These are phyloP conservation scores for Rhodotorula kratochvilovae DNA, from an alignment of 768 basidiomycete species.

Conservation along the genomic window DNA sequence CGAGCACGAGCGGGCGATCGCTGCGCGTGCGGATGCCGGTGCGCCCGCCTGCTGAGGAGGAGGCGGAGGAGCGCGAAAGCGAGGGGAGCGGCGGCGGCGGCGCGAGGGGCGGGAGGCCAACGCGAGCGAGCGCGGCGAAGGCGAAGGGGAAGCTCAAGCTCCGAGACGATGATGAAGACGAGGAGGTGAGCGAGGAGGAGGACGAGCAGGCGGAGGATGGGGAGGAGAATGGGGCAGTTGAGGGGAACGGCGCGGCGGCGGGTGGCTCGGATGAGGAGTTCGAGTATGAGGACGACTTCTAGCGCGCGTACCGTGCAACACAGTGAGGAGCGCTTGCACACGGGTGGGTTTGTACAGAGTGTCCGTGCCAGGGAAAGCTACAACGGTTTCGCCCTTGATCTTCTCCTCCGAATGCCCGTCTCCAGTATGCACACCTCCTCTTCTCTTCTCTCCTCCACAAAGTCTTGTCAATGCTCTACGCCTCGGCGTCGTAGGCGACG, in stretches of 20 bases:
- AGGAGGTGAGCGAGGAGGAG: background rate
- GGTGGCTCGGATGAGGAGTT: background rate
- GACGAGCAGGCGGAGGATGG: background rate
- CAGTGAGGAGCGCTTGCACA: too few relatives aligned
- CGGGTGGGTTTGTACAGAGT: too few relatives aligned
- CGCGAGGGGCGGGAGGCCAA: background rate
- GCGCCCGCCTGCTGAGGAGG: background rate
- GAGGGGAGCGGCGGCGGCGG: too few relatives aligned
- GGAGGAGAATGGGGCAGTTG: too few relatives aligned
- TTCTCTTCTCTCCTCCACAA: background rate
- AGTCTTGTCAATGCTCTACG: too few relatives aligned
- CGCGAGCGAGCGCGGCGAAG: slow-evolving; percentile 12
- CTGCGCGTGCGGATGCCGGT: background rate
- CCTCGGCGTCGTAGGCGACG: slow-evolving; percentile 57
- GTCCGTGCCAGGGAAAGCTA: too few relatives aligned
- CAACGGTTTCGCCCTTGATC: too few relatives aligned
- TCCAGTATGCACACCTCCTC: too few relatives aligned
- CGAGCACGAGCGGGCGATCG: background rate
- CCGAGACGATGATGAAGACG: background rate
- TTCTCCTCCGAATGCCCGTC: too few relatives aligned
- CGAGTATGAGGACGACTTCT: slow-evolving; percentile 3
- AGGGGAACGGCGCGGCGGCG: background rate
- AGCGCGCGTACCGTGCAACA: background rate
- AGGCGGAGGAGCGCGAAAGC: background rate
- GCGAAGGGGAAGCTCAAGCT: slow-evolving; percentile 5